Evolutionary conservation across 2,329 filamentous ascomycete genomes (phyloP).

Genomic region (Colletotrichum sp.): DNA sequence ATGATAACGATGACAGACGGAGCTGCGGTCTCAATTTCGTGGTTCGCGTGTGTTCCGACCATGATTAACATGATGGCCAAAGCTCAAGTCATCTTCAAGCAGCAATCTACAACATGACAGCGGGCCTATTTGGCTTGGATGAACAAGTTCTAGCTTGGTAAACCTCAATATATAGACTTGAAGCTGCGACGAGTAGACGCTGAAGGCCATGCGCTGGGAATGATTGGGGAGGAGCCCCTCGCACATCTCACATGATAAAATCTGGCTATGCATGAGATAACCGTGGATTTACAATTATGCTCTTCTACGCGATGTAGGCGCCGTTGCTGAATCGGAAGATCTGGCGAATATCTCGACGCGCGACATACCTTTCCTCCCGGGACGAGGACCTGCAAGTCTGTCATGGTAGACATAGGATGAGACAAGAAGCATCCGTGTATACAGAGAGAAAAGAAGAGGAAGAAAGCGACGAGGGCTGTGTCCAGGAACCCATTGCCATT

Average conservation of each 20-base stretch:
- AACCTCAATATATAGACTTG: not conserved
- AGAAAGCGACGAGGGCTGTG: not conserved
- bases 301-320: too few species aligned
- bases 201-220: fast-evolving
- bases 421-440: not conserved
- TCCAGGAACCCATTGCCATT: too few species aligned
- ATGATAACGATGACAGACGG: not conserved
- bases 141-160: fast-evolving
- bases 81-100: not conserved
- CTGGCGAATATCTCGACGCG: too few species aligned
- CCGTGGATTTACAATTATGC: too few species aligned
- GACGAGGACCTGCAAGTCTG: too few species aligned
- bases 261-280: too few species aligned
- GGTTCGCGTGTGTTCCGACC: fast-evolving
- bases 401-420: too few species aligned
- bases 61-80: not conserved
- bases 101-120: too few species aligned
- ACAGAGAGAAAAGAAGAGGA: not conserved
- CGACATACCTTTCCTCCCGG: too few species aligned
- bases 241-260: not conserved
- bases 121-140: not conserved
- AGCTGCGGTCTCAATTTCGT: not conserved
- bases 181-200: not conserved
- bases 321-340: too few species aligned
- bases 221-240: fast-evolving